Evolutionary conservation across 768 basidiomycete genomes (phyloP), one percentile per base, ranked within the genome.

Genomic region (Macrocybe gigantea): DNA sequence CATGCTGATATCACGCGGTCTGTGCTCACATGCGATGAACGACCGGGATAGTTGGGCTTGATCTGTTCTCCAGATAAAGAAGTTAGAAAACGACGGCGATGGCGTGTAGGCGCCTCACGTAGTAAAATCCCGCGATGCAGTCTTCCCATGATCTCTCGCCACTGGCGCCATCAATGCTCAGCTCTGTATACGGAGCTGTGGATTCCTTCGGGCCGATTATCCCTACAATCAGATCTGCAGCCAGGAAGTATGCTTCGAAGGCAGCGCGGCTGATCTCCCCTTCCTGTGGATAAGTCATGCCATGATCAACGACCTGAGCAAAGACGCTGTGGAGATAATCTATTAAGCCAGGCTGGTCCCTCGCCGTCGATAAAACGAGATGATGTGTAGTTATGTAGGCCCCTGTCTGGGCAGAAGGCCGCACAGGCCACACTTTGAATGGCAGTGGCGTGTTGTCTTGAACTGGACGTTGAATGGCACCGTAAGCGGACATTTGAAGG

Each of bases 41-140:
- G 74, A 36, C 90, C 90, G 6, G 91, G 93, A 66, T 93, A 94
- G 59, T 93, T 93, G 33, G 87, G 88, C 64, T 90, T 90, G 44
- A 89, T 73, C 84, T 82, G 49, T 33, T 32, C 15, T 30, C 29
- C 6, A 45, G 37, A 10, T 7, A 2, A 35, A 38, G 3, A 41
- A 12, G 41, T 32, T 33, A 8, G 39, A n/a, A 14, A 38, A 15
- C 22, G 7, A 41, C 15, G 11, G 38, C 44, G 30, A 48, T 35
- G 32, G 47, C 36, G 40, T 38, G 36, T 52, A 38, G 38, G 36
- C 30, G 32, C 70, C 80, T 49, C 63, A 87, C 85, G 59, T 91
- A 89, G 71, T 87, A 90, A 59, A 75, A 85, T 3, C 88, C 92
- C 22, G 80, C 84, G 9, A 93, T 65, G 55, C 79, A 82, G 11